Conservation (phyloP, 2,329 filamentous ascomycete species). For the Teratosphaeria viscida region DNA sequence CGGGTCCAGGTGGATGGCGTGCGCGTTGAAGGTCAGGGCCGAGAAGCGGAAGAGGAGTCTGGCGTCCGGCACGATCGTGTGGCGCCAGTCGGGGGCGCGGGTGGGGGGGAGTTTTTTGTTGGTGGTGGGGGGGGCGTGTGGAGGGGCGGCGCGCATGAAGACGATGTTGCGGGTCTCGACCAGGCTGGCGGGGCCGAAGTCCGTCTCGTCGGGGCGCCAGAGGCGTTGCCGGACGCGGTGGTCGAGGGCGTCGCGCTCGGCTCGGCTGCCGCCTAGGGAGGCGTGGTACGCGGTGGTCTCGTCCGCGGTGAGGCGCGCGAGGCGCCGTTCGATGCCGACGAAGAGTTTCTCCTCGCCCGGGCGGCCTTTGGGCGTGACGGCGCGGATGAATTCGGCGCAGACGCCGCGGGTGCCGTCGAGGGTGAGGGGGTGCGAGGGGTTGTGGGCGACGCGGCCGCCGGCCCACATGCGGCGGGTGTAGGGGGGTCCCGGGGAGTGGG, state of each 20-base stretch:
- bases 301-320: slow-evolving; percentile 25
- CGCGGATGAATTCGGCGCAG: slow-evolving; percentile 39
- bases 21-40: slow-evolving; percentile 84
- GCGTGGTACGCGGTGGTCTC: slow-evolving; percentile 9
- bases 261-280: not conserved
- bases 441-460: slow-evolving; percentile 59
- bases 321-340: slow-evolving; percentile 47
- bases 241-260: slow-evolving; percentile 19
- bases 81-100: slow-evolving; percentile 42
- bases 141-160: slow-evolving; percentile 45
- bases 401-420: slow-evolving; percentile 30
- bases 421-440: slow-evolving; percentile 20
- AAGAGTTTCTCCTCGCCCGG: slow-evolving; percentile 47
- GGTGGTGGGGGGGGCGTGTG: slow-evolving; percentile 13
- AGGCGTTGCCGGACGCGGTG: slow-evolving; percentile 31
- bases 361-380: slow-evolving; percentile 40
- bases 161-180: slow-evolving; percentile 53
- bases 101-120: slow-evolving; percentile 37
- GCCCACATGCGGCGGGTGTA: slow-evolving; percentile 82
- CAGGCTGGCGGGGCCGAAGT: slow-evolving; percentile 35
- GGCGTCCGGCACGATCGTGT: slow-evolving; percentile 55
- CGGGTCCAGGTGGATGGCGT: slow-evolving; percentile 77
- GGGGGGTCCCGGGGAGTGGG: slow-evolving; percentile 62
- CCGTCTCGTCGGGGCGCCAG: slow-evolving; percentile 34
- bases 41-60: slow-evolving; percentile 81